phyloP scores from a whole-genome alignment of 75 land plant genomes.

The Sequoiadendron giganteum region DNA sequence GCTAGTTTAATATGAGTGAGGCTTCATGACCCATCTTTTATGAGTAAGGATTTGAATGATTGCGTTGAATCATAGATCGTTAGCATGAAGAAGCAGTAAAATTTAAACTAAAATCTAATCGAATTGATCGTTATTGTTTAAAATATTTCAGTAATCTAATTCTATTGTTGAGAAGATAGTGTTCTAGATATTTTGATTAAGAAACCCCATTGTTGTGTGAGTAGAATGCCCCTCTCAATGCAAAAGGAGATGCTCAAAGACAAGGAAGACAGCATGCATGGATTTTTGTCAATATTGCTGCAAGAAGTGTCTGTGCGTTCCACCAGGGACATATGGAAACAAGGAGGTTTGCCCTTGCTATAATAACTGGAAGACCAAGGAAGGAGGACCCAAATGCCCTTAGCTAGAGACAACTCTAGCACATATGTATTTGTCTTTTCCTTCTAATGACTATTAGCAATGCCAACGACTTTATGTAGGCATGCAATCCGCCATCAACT shows the following conservation, averaged over 20 bases:
- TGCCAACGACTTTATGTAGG: too few species aligned
- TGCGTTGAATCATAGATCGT: not conserved
- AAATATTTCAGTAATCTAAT: too few species aligned
- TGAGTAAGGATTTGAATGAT: not conserved
- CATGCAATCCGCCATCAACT: too few species aligned
- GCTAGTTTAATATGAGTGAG: not conserved
- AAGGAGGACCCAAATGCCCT: not conserved
- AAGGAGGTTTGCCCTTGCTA: not conserved
- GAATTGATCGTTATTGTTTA: too few species aligned
- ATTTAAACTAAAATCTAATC: not conserved
- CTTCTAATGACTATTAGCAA: too few species aligned
- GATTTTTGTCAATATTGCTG: not conserved
- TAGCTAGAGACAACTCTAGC: not conserved
- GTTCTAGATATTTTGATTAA: not conserved
- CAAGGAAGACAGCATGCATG: not conserved
- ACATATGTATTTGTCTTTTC: too few species aligned
- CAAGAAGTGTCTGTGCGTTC: not conserved
- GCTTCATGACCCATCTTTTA: not conserved
- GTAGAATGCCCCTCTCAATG: not conserved
- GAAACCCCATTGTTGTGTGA: not conserved
- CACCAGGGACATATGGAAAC: slow-evolving; percentile 3
- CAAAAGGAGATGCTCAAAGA: slow-evolving; percentile 2
- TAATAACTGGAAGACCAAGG: not conserved
- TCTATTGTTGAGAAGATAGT: not conserved
- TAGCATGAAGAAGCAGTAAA: not conserved